Base-by-base conservation (phyloP, 2,329 filamentous ascomycete genomes). In the Tolypocladium album region DNA sequence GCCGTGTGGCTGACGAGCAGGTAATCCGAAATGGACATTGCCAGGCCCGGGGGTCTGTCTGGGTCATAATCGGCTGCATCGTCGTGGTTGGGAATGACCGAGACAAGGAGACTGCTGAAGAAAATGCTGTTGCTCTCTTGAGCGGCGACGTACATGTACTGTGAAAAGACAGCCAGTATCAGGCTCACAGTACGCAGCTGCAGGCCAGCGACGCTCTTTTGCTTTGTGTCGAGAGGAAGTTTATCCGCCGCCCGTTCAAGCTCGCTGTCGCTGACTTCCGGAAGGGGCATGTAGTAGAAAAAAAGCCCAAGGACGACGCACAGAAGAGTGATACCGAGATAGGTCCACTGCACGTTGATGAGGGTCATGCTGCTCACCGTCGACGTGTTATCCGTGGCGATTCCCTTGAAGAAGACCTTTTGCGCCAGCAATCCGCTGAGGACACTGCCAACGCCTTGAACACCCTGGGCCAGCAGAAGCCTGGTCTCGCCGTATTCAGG, bases 261-360 rank as follows among this genome's bases (percentile, higher is more conserved):
- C 62, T 85, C 82, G 22, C 73, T 71, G 63, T 86, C 83, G 42
- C 76, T 79, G 11, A 85, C 79, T 64, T 87, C 85, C 0, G 85
- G 84, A 2, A 88, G 74, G 0, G 85, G 85, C 78, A 87, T 84
- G 66, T 88, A 88, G 68, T 83, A 88, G 69, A 88, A 87, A 68
- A 88, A 83, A 4, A 88, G 75, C 0, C 85, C 88, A 3, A 95
- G 78, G 3, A 83, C 76, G 58, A 88, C 88, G 61, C 88, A 89
- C 60, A 92, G 86, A 31, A 88, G 78, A 0, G 89, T 90, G 62
- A 93, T 88, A 59, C 86, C 88, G n/a, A 94, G 81, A 66, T 94
- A 94, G 0, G 89, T 89, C 88, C 88, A 95, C 72, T 94, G 90
- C 1, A 93, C 88, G 62, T 88, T 85, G 63, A 89, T 81, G 3